Evolutionary conservation across 2,329 filamentous ascomycete species (phyloP).

Genomic region (Exserohilum rostratum): DNA sequence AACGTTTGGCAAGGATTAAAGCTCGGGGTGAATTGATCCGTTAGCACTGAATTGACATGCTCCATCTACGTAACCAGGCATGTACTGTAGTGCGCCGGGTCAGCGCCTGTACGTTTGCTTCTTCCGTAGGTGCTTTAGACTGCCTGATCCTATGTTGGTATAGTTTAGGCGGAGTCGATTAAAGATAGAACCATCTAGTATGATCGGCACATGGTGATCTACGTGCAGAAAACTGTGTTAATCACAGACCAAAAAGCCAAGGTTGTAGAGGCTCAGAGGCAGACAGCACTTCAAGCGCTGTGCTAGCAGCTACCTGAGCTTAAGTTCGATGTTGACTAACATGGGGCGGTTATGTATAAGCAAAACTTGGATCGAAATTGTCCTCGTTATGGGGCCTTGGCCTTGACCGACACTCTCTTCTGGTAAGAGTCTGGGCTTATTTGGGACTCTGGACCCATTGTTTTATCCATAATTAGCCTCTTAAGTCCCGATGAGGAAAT

Average conservation of each 20-base stretch:
- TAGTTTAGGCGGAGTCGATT: not conserved
- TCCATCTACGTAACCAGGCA: not conserved
- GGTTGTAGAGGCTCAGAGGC: not conserved
- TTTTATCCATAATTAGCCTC: not conserved
- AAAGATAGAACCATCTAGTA: not conserved
- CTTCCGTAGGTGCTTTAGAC: not conserved
- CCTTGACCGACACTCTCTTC: not conserved
- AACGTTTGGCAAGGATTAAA: too few species aligned
- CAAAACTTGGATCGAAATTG: slow-evolving; percentile 2
- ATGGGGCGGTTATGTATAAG: slow-evolving; percentile 10
- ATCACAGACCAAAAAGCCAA: not conserved
- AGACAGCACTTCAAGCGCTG: not conserved
- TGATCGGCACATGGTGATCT: not conserved
- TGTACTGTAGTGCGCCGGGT: not conserved
- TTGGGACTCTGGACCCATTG: not conserved
- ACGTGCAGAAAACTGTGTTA: not conserved
- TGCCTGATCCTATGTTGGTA: not conserved
- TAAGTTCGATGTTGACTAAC: slow-evolving; percentile 2
- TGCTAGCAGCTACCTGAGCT: not conserved
- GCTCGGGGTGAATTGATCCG: too few species aligned
- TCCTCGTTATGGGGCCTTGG: not conserved
- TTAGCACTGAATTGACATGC: too few species aligned
- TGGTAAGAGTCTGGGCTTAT: not conserved
- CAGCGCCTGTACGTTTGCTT: not conserved
- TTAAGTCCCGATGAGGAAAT: not conserved